phyloP scores from a whole-genome alignment of 345 rosid species.

The Euclidium syriacum region DNA sequence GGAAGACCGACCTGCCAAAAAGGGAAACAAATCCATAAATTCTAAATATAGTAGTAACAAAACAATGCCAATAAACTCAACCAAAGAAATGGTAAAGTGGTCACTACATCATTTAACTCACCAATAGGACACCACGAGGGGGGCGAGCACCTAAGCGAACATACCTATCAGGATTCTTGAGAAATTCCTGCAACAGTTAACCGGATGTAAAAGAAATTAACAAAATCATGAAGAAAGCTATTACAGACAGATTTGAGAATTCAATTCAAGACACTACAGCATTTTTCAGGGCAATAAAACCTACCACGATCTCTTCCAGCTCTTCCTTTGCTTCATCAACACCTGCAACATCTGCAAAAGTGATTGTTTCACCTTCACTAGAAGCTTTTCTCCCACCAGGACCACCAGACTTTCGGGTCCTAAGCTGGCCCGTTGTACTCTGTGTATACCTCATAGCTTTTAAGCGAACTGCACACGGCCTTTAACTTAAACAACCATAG shows the following conservation, averaged over 20 bases:
- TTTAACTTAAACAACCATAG: background rate
- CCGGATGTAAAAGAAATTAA: slow-evolving; percentile 19
- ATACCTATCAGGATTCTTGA: slow-evolving; percentile 85
- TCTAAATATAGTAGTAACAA: background rate
- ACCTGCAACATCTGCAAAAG: slow-evolving; percentile 97
- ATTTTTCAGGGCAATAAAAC: slow-evolving; percentile 3
- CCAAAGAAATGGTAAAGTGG: background rate
- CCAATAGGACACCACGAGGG: slow-evolving; percentile 95
- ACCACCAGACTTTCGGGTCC: slow-evolving; percentile 65
- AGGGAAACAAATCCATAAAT: slow-evolving; percentile 27
- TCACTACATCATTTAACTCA: slow-evolving; percentile 33
- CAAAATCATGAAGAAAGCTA: slow-evolving; percentile 27
- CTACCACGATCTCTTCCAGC: slow-evolving; percentile 96
- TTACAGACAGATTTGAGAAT: slow-evolving; percentile 4
- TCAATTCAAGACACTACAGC: slow-evolving; percentile 30
- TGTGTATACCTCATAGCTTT: slow-evolving; percentile 4
- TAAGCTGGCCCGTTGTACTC: slow-evolving; percentile 79
- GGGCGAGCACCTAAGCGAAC: slow-evolving; percentile 91
- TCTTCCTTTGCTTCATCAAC: slow-evolving; percentile 99
- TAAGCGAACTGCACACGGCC: background rate
- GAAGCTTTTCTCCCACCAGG: slow-evolving; percentile 55
- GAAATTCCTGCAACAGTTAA: slow-evolving; percentile 65
- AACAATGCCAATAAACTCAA: background rate
- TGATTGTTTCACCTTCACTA: slow-evolving; percentile 68
- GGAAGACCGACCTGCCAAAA: slow-evolving; percentile 84